Evolutionary conservation across 192 early-diverging fungal genomes (phyloP).

Genomic region (Coemansia sp.): DNA sequence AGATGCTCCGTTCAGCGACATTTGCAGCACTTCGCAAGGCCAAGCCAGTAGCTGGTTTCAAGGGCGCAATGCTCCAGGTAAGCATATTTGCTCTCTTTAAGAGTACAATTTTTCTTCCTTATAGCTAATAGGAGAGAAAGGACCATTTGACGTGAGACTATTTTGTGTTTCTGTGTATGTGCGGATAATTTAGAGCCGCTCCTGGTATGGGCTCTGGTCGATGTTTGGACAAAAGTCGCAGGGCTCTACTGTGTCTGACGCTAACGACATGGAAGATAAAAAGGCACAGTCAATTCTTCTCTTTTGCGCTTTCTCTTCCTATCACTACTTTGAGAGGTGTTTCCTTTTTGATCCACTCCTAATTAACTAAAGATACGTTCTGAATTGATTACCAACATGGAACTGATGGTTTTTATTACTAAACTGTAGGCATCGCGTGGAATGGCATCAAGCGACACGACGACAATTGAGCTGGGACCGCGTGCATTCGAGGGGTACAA

Average conservation of each 20-base stretch:
- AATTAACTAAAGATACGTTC: too few species aligned
- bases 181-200: not conserved
- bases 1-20: slow-evolving; percentile 41
- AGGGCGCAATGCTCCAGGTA: slow-evolving; percentile 40
- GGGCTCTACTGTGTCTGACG: not conserved
- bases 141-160: not conserved
- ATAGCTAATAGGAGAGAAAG: not conserved
- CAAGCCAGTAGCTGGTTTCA: slow-evolving; percentile 16
- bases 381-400: too few species aligned
- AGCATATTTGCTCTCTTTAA: not conserved
- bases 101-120: slow-evolving; percentile 2
- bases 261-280: not conserved
- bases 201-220: slow-evolving; percentile 23
- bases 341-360: too few species aligned
- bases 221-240: slow-evolving; percentile 10
- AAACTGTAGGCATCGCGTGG: slow-evolving; percentile 25
- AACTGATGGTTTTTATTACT: too few species aligned
- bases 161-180: not conserved
- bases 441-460: slow-evolving; percentile 33
- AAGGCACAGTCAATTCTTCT: not conserved
- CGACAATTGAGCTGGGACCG: slow-evolving; percentile 73
- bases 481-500: slow-evolving; percentile 81
- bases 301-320: not conserved
- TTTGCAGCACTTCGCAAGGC: slow-evolving; percentile 35
- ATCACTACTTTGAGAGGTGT: too few species aligned